A percentile compares a stretch with the other conserved stretches of the same genome.
phyloP scores from a whole-genome alignment of 345 rosid species.

The Trapa incisa region DNA sequence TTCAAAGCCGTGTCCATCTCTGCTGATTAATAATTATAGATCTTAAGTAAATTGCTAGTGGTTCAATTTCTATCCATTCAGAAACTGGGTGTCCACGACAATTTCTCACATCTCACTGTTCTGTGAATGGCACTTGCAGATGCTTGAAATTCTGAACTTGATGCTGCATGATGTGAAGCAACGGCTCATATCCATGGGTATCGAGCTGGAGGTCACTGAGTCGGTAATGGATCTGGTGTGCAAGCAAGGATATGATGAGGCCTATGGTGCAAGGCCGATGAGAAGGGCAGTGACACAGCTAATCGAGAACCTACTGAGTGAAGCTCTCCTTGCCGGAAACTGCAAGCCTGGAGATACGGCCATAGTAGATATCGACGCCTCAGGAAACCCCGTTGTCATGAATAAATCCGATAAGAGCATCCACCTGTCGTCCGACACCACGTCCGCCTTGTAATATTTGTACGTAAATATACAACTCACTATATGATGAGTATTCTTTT shows the following conservation, averaged over 20 bases:
- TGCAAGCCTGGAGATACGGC: conserved; percentile 78
- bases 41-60: background rate
- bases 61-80: background rate
- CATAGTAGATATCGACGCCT: conserved; percentile 54
- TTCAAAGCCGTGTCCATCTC: background rate
- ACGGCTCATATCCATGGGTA: conserved; percentile 64
- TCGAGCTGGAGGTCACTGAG: conserved; percentile 74
- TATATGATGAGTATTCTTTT: background rate
- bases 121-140: conserved; percentile 28
- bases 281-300: conserved; percentile 69
- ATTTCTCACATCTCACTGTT: background rate
- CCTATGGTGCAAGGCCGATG: conserved; percentile 78
- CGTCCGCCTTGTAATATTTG: conserved; percentile 15
- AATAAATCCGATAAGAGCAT: conserved; percentile 32
- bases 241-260: conserved; percentile 67
- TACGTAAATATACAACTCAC: background rate
- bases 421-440: conserved; percentile 53
- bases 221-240: conserved; percentile 64
- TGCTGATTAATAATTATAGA: background rate
- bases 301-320: conserved; percentile 74
- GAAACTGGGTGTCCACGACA: background rate
- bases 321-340: conserved; percentile 62
- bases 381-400: conserved; percentile 55
- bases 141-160: conserved; percentile 60
- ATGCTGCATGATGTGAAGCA: conserved; percentile 82